Base-by-base conservation (phyloP, 805 yeast species). In the Lipomyces sp. region DNA sequence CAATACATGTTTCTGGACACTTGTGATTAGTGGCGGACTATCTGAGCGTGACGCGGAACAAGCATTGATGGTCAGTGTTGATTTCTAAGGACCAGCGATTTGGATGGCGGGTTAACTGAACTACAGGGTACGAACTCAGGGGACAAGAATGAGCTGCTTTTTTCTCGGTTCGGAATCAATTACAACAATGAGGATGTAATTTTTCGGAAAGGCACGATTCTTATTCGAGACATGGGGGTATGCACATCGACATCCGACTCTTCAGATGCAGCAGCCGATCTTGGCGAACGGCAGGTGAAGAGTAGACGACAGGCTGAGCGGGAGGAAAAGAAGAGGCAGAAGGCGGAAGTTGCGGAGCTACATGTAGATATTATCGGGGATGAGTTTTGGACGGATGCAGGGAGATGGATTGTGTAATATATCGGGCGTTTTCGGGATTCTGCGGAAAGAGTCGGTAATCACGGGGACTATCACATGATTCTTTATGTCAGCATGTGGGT, bases 141-240 rank as follows among this genome's bases (percentile, higher is more conserved):
- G 35, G 98, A 94, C 73, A 95, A 95, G 76, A 90, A 95, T 75
- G 99, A 95, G 75, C 87, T 95, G 1, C 76, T 95, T 66, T 95
- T 90, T 74, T 78, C 83, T 30, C 84, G 87, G 66, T 90, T 93
- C 77, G 90, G 90, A 0, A 87, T 94, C 54, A 95, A 95, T 75
- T 95, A 95, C 78, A 95, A 95, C 75, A 86, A 90, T 70, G 98
- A 94, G 77, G 90, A 90, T 0, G 97, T 90, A 63, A 87, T 92
- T 69, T 95, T 79, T 79, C 90, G 89, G 69, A 95, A 94, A 79
- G 99, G 99, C 1, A 86, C 93, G 0, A 77, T 85, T 1, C 76
- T 85, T 18, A 80, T 87, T 2, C 79, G 93, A 72, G 87, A 86
- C 62, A 35, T 56, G 5, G 29, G 48, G 15, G 33, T 33, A 13